Base-by-base conservation (phyloP, 805 yeast species). In the Yarrowia alimentaria region DNA sequence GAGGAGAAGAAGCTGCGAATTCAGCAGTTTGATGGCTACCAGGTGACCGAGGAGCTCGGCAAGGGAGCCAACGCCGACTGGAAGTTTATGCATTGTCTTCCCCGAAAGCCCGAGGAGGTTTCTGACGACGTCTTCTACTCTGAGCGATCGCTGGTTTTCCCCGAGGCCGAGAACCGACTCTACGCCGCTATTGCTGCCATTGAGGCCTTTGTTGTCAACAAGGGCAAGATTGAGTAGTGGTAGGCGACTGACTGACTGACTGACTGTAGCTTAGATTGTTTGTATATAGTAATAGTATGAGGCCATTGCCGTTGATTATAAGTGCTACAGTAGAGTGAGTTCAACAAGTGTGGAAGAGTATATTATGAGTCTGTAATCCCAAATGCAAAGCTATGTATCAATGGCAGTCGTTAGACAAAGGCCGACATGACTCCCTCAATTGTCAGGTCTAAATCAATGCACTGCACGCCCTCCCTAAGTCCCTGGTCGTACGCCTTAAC, bases 1-100 rank as follows among this genome's bases (percentile, higher is more conserved):
- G 70, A 77, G 4, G 90, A 90, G 64, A 85, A 80, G 56, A 72
- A 65, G 42, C 71, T 74, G 52, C 85, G 90, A 56, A 71, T 93
- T 59, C 73, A 80, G 61, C 90, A 88, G 68, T 93, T 93, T 65
- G 75, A 72, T 12, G 96, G 95, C 1, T 93, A 82, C 75, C 96
- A 88, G 70, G 83, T 93, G 54, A 81, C 88, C 29, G 65, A 72
- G 13, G 81, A 80, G 24, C 71, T 90, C 71, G 77, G 85, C 19
- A 51, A 61, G 10, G 62, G 70, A 11, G 83, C 85, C 34, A 74
- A 75, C 52, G 48, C 71, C 13, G 68, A 77, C 63, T 91, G 91
- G 85, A 87, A 80, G 65, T 93, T 93, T 69, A 90, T 93, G 98
- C 99, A 93, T 67, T 93, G 99, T 68, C 74, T 93, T 59, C 99